These are phyloP conservation scores for Cyclaneusma minus DNA, from an alignment of 2,329 filamentous ascomycete genomes.

Conservation along the genomic window DNA sequence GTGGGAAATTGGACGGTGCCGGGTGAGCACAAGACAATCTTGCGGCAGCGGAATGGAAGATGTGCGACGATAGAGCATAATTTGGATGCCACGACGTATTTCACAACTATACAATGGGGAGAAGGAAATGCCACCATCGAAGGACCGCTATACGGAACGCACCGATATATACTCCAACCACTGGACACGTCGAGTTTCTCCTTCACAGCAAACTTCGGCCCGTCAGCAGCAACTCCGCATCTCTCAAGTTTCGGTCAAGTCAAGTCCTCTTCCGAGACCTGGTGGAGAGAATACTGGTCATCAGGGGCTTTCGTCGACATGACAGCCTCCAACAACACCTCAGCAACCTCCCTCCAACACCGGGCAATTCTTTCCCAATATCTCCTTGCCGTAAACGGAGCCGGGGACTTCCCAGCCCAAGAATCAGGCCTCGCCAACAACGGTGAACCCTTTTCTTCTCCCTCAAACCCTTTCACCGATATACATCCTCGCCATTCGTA, in stretches of 20 bases:
- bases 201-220: conserved; percentile 10
- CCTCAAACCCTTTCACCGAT: background rate
- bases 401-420: conserved; percentile 23
- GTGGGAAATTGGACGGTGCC: conserved; percentile 25
- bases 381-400: conserved; percentile 26
- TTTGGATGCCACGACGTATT: conserved; percentile 23
- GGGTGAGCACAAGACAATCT: conserved; percentile 21
- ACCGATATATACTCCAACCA: conserved; percentile 11
- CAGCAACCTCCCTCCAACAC: conserved; percentile 26
- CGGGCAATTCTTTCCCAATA: conserved; percentile 28
- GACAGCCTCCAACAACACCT: conserved; percentile 17
- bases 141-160: conserved; percentile 6
- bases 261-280: conserved; percentile 4
- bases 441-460: conserved; percentile 24
- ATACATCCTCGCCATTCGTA: background rate
- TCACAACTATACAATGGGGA: conserved; percentile 14
- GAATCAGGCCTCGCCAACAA: conserved; percentile 30
- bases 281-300: conserved; percentile 18
- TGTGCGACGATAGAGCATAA: conserved; percentile 22
- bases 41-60: conserved; percentile 4
- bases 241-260: conserved; percentile 1
- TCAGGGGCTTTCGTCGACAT: conserved; percentile 26
- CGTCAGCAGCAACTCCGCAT: background rate
- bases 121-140: conserved; percentile 6
- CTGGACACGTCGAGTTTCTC: conserved; percentile 1